Percentiles rank a stretch among this genome's conserved stretches.
Conservation (phyloP, 805 yeast genomes). For the Ogataea henricii region DNA sequence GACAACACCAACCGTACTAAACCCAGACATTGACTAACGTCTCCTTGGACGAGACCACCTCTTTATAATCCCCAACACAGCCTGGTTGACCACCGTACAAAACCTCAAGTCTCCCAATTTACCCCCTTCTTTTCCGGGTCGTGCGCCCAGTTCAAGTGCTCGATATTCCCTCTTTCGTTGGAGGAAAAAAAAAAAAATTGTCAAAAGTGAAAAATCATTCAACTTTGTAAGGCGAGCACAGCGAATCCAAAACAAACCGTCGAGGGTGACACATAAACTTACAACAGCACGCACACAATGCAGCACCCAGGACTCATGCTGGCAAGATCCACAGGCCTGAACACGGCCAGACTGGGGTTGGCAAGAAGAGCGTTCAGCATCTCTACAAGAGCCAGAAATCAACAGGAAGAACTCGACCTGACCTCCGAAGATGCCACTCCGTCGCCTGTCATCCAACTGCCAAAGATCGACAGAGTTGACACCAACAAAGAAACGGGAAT, state of each 20-base stretch:
- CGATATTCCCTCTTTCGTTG: constrained; percentile 3
- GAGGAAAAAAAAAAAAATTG: constrained; percentile 2
- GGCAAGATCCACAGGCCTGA: constrained; percentile 1
- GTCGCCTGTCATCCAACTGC: constrained; percentile 27
- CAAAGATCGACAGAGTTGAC: constrained; percentile 29
- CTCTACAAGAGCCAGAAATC: constrained; percentile 2
- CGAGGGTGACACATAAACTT: no score
- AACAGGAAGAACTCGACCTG: constrained; percentile 13
- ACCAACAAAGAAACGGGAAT: constrained; percentile 38
- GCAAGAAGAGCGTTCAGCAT: constrained; percentile 6
- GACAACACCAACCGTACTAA: no score
- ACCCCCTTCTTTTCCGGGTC: constrained; percentile 2
- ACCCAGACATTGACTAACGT: no score
- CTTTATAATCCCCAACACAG: no score
- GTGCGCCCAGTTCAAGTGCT: constrained; percentile 5
- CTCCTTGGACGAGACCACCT: no score
- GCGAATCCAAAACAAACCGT: no score
- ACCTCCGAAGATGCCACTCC: constrained; percentile 6
- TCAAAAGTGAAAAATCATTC: constrained; percentile 1
- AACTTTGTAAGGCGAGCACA: no score
- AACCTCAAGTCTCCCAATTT: no score
- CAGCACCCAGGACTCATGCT: constrained; percentile 4
- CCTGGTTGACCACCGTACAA: no score
- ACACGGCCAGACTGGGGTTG: constrained; percentile 1
- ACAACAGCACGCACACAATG: not conserved